Conservation (phyloP, 2,329 filamentous ascomycete genomes). For the Alternaria tenuissima region DNA sequence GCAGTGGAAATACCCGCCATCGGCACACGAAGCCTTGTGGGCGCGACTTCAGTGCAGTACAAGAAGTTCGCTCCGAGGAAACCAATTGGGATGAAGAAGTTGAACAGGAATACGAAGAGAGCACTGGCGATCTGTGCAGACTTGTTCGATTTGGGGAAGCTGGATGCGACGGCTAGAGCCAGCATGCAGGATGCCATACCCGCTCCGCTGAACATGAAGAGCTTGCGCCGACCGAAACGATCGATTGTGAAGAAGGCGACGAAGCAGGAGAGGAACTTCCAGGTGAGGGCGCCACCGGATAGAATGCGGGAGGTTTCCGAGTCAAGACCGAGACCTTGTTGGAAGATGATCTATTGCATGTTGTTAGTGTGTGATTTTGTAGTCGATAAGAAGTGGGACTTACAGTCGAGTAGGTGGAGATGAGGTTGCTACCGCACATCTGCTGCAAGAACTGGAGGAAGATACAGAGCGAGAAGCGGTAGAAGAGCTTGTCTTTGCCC, state of each 20-base stretch:
- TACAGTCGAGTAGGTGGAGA: constrained; percentile 58
- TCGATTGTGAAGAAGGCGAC: constrained; percentile 77
- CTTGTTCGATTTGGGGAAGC: constrained; percentile 56
- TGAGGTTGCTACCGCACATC: constrained; percentile 60
- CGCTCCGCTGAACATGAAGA: constrained; percentile 62
- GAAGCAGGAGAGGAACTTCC: constrained; percentile 65
- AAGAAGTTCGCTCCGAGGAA: constrained; percentile 68
- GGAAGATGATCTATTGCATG: constrained; percentile 48
- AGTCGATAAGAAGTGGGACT: constrained; percentile 54
- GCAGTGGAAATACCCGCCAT: constrained; percentile 66
- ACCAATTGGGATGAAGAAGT: constrained; percentile 67
- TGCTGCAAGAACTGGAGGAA: constrained; percentile 62
- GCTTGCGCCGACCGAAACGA: constrained; percentile 69
- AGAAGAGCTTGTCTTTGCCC: constrained; percentile 71
- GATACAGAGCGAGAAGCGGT: constrained; percentile 62
- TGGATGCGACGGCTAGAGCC: constrained; percentile 62
- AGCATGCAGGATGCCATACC: constrained; percentile 66
- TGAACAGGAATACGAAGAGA: constrained; percentile 67
- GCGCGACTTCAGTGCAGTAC: constrained; percentile 67
- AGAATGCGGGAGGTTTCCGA: constrained; percentile 66
- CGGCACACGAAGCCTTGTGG: constrained; percentile 60
- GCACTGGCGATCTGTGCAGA: constrained; percentile 61
- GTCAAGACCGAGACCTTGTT: constrained; percentile 54
- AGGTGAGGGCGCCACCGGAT: constrained; percentile 66
- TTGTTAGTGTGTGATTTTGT: neutral